phyloP scores from a whole-genome alignment of 768 basidiomycete species.

The Glaciozyma martinii region DNA sequence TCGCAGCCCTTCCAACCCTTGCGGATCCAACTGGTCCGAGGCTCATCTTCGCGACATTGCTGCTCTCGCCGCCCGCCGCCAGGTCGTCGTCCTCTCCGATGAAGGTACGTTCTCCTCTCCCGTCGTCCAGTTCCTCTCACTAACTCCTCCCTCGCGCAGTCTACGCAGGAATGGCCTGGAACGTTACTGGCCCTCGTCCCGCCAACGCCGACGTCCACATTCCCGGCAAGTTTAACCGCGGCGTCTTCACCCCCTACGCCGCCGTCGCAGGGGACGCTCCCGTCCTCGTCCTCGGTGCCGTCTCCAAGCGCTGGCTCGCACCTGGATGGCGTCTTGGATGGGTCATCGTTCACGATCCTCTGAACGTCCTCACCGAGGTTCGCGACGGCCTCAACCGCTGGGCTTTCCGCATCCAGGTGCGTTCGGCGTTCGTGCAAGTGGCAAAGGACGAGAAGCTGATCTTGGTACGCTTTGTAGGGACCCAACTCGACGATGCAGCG shows the following conservation, averaged over 20 bases:
- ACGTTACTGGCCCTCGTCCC: constrained; percentile 18
- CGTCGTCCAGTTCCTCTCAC: no score
- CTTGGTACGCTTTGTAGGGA: constrained; percentile 13
- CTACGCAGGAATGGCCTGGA: constrained; percentile 38
- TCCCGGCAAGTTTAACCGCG: constrained; percentile 31
- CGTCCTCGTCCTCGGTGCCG: constrained; percentile 39
- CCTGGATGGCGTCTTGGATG: constrained; percentile 42
- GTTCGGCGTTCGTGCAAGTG: no score
- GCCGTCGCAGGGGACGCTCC: constrained; percentile 37
- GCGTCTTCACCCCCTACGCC: constrained; percentile 39
- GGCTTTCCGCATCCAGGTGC: constrained; percentile 37
- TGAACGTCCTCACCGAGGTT: constrained; percentile 32
- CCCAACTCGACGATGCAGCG: constrained; percentile 35
- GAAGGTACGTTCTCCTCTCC: constrained; percentile 24
- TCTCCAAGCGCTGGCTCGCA: constrained; percentile 41
- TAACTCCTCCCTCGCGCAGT: constrained; percentile 8
- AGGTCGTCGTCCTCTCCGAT: constrained; percentile 40
- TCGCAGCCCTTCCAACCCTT: constrained; percentile 41
- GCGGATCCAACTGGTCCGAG: constrained; percentile 39
- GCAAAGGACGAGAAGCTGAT: no score
- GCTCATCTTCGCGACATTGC: constrained; percentile 37
- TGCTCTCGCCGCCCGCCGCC: constrained; percentile 35
- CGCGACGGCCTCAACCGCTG: constrained; percentile 36
- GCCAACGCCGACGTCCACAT: constrained; percentile 7
- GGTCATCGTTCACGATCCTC: constrained; percentile 39